Conservation (phyloP, 2,329 filamentous ascomycete genomes). For the Sodiomyces alkalinus region DNA sequence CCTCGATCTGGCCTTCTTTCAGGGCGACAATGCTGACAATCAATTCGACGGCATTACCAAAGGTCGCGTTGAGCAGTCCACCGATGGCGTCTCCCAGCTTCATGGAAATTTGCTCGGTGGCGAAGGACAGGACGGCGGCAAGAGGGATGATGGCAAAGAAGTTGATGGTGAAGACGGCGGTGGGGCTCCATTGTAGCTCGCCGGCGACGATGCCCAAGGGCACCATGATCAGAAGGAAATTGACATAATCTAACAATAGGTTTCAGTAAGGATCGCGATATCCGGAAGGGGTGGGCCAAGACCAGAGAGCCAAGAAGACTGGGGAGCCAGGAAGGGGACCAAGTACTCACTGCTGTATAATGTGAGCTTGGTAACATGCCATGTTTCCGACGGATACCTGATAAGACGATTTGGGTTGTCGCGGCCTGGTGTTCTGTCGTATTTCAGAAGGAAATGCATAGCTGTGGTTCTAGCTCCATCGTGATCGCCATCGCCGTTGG, state of each 20-base stretch:
- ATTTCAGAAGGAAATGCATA: slow-evolving; percentile 32
- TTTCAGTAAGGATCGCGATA: slow-evolving; percentile 2
- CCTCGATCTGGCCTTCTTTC: slow-evolving; percentile 70
- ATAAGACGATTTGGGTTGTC: slow-evolving; percentile 30
- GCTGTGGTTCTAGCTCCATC: slow-evolving; percentile 11
- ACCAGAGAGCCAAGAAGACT: neutral
- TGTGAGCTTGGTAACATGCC: slow-evolving; percentile 42
- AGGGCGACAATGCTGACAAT: slow-evolving; percentile 88
- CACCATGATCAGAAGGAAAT: slow-evolving; percentile 58
- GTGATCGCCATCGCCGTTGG: slow-evolving; percentile 11
- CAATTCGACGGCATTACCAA: slow-evolving; percentile 67
- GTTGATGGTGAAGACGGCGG: slow-evolving; percentile 59
- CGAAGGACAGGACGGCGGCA: slow-evolving; percentile 59
- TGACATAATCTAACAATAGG: slow-evolving; percentile 36
- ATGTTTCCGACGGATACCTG: slow-evolving; percentile 29
- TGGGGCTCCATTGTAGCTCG: slow-evolving; percentile 43
- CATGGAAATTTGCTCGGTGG: slow-evolving; percentile 60
- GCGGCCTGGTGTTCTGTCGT: slow-evolving; percentile 33
- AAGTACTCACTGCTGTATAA: slow-evolving; percentile 45
- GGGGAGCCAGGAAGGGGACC: neutral
- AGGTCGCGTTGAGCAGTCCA: slow-evolving; percentile 61
- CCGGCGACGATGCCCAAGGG: slow-evolving; percentile 59
- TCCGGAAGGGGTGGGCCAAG: neutral
- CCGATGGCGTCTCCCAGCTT: slow-evolving; percentile 61
- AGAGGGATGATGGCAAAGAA: slow-evolving; percentile 70